Conservation (phyloP, 139 green algal species). For the Volvox africanus region DNA sequence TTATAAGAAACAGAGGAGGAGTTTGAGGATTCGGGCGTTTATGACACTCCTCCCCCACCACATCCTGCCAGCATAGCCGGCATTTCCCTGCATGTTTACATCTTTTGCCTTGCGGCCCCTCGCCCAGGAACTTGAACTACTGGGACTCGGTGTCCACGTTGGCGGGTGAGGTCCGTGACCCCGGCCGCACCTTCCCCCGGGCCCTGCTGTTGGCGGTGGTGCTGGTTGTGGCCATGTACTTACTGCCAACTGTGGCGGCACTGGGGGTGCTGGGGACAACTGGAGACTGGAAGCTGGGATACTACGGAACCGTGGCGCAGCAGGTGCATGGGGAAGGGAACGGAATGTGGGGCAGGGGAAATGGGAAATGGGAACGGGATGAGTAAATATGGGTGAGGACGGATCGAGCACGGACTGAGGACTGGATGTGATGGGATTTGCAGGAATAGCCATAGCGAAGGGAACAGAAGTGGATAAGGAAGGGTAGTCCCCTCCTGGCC, state of each 20-base stretch:
- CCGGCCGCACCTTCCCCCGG: conserved; percentile 84
- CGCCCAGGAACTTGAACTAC: conserved; percentile 87
- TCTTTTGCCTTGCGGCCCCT: not conserved
- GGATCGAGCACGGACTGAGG: not conserved
- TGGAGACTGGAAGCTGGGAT: conserved; percentile 88
- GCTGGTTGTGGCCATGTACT: conserved; percentile 78
- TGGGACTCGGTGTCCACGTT: conserved; percentile 91
- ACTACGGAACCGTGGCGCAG: conserved; percentile 83
- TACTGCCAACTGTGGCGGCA: conserved; percentile 82
- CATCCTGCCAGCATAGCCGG: too few species aligned
- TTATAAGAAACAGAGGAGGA: not conserved
- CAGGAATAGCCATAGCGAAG: too few species aligned
- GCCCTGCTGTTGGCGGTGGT: conserved; percentile 83
- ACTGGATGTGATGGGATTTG: too few species aligned
- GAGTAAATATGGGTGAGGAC: not conserved
- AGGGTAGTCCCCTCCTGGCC: too few species aligned
- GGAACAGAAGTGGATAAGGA: too few species aligned
- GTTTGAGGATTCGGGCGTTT: too few species aligned
- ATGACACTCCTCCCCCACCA: too few species aligned
- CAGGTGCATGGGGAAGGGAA: conserved; percentile 56
- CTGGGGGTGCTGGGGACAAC: conserved; percentile 72
- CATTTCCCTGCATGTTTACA: too few species aligned
- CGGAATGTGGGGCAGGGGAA: not conserved
- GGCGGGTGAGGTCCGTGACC: conserved; percentile 90
- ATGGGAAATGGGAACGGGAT: not conserved